Base-by-base conservation (phyloP, 345 rosid genomes). In the Euphorbia peplus region DNA sequence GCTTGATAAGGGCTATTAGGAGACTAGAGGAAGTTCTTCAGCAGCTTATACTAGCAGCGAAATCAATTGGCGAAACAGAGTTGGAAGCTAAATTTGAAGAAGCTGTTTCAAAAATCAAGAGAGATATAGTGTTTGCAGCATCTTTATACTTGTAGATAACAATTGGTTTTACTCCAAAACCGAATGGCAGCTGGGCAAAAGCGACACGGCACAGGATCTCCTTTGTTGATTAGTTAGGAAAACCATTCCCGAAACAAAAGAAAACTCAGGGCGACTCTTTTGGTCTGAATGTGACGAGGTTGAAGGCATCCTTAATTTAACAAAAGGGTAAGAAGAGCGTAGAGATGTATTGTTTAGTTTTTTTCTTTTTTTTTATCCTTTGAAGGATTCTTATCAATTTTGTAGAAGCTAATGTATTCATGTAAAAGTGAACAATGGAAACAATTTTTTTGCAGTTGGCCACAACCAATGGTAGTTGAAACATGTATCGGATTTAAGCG, bases 111-210 rank as follows among this genome's bases (percentile, higher is more conserved):
- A 92, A 85, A 76, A 88, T 92, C 76, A 92, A 95, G 83, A 87
- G 98, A 77, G 99, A 95, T 80, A 92, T 95, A 21, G 99, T 95
- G 8, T 92, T 95, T 73, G 98, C 97, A 15, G 98, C 98, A 30
- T 95, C 99, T 25, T 85, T 90, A 11, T 95, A 95, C 83, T 79
- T 95, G 75, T 95, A 85, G 73, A 48, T 26, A 18, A 24, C 56
- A 13, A 4, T 14, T 35, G 59, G 15, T 19, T 63, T 9, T 3
- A 35, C 9, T 50, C 11, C 21, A 41, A 56, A 25, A 24, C 46
- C 9, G 42, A 2, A 22, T 9, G 54, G 22, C 54, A 50, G 54
- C 54, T 18, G 21, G 50, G 26, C 54, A 16, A 35, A 12, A 8
- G 44, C 42, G 13, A 18, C 54, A 11, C 10, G 12, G 24, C 35